phyloP scores from a whole-genome alignment of 805 yeast species.

The Sugiyamaella marilandica region DNA sequence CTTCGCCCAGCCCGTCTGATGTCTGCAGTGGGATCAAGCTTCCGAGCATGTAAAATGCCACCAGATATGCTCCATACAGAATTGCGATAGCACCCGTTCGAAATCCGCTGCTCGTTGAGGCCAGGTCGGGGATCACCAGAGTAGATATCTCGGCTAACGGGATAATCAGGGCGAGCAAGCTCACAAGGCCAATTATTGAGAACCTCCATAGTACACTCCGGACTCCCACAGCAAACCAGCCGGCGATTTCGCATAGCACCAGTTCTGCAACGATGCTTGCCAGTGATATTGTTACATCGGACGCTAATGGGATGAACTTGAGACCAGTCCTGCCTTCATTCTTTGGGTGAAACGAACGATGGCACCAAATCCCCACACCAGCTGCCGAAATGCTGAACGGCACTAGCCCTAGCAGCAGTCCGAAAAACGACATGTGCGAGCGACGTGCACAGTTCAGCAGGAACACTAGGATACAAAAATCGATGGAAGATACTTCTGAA shows the following conservation, averaged over 20 bases:
- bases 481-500: too few species aligned
- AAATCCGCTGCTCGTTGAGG: slow-evolving; percentile 1
- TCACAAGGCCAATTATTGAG: slow-evolving; percentile 24
- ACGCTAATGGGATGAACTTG: slow-evolving; percentile 4
- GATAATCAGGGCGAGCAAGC: slow-evolving; percentile 27
- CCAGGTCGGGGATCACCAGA: slow-evolving; percentile 4
- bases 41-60: slow-evolving; percentile 27
- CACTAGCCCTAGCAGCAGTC: slow-evolving; percentile 6
- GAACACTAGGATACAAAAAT: too few species aligned
- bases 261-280: slow-evolving; percentile 31
- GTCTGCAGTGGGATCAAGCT: slow-evolving; percentile 24
- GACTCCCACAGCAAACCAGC: slow-evolving; percentile 21
- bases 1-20: background rate
- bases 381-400: slow-evolving; percentile 13
- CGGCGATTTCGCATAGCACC: slow-evolving; percentile 36
- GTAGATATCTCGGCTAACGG: slow-evolving; percentile 28
- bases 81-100: slow-evolving; percentile 9
- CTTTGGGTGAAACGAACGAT: slow-evolving; percentile 5
- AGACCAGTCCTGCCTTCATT: background rate
- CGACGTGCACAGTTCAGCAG: too few species aligned
- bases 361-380: slow-evolving; percentile 13
- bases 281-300: slow-evolving; percentile 17
- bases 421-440: slow-evolving; percentile 1
- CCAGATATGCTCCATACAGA: slow-evolving; percentile 25
- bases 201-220: slow-evolving; percentile 27